Evolutionary conservation across 2,329 filamentous ascomycete species (phyloP).

Genomic region (Trichothecium sympodiale): DNA sequence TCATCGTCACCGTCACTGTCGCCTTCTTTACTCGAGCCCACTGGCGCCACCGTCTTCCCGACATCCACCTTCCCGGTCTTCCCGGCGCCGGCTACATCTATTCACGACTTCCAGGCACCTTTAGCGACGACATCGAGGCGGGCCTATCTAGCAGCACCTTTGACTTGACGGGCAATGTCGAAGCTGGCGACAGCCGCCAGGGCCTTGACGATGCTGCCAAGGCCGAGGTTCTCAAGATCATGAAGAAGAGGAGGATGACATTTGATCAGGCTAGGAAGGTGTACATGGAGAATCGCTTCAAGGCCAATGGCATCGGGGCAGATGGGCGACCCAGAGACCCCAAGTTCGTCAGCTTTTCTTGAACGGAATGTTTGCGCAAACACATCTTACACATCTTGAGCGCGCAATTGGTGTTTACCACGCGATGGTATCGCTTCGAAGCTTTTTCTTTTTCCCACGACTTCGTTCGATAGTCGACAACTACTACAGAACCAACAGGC

Average conservation of each 20-base stretch:
- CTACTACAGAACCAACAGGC: too few relatives aligned
- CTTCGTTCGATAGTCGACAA: too few relatives aligned
- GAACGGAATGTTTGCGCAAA: constrained; percentile 9
- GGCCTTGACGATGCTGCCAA: constrained; percentile 77
- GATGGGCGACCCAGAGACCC: constrained; percentile 85
- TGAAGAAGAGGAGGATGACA: constrained; percentile 70
- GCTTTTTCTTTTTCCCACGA: too few relatives aligned
- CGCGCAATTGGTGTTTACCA: too few relatives aligned
- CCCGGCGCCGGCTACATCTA: constrained; percentile 56
- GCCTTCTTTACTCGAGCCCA: constrained; percentile 70
- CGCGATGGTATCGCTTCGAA: too few relatives aligned
- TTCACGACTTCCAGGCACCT: constrained; percentile 63
- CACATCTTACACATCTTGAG: too few relatives aligned
- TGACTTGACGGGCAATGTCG: constrained; percentile 70
- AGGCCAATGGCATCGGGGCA: constrained; percentile 74
- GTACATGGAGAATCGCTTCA: constrained; percentile 78
- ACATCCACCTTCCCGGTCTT: constrained; percentile 34
- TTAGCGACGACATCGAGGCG: constrained; percentile 76
- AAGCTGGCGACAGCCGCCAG: constrained; percentile 63
- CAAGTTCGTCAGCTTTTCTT: constrained; percentile 83
- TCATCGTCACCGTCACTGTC: constrained; percentile 60
- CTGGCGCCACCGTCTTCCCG: constrained; percentile 64
- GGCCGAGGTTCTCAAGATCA: constrained; percentile 73
- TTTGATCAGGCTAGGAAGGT: constrained; percentile 88
- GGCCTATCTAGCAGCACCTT: constrained; percentile 78